Percentiles rank a stretch among this genome's conserved stretches.
Evolutionary conservation across 176 grass and related monocot species (phyloP).

Genomic region (Raddia distichophylla): DNA sequence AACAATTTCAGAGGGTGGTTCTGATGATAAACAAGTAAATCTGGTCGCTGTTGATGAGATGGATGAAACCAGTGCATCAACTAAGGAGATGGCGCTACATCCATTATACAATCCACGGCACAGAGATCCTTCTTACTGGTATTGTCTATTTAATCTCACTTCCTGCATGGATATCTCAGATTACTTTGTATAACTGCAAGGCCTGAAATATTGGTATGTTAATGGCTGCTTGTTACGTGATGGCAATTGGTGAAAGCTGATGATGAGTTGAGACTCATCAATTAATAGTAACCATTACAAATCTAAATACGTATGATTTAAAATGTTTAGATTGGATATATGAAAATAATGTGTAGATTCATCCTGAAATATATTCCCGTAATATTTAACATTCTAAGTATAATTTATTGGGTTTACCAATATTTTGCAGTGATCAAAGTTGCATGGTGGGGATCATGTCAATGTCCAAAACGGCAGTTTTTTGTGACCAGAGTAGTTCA

Average conservation of each 20-base stretch:
- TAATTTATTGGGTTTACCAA: no score
- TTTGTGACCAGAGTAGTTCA: background rate
- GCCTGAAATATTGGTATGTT: slow-evolving; percentile 25
- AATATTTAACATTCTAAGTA: no score
- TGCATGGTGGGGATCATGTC: no score
- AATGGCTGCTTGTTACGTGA: background rate
- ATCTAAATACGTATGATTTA: no score
- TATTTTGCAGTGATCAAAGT: no score
- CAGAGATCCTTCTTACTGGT: slow-evolving; percentile 96
- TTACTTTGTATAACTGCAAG: slow-evolving; percentile 8
- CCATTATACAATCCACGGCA: slow-evolving; percentile 79
- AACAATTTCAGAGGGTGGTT: slow-evolving; percentile 25
- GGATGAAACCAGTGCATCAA: slow-evolving; percentile 43
- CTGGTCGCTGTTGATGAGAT: slow-evolving; percentile 32
- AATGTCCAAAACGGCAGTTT: no score
- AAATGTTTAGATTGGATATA: no score
- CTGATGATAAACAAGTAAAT: slow-evolving; percentile 21
- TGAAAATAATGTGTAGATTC: no score
- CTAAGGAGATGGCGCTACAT: slow-evolving; percentile 33
- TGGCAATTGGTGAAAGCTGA: no score
- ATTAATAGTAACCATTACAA: no score
- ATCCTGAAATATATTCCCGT: no score
- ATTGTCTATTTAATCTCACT: slow-evolving; percentile 45
- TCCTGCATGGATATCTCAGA: slow-evolving; percentile 35
- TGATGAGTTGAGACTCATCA: no score